Conservation (phyloP, 768 basidiomycete species). For the Suillus subluteus region DNA sequence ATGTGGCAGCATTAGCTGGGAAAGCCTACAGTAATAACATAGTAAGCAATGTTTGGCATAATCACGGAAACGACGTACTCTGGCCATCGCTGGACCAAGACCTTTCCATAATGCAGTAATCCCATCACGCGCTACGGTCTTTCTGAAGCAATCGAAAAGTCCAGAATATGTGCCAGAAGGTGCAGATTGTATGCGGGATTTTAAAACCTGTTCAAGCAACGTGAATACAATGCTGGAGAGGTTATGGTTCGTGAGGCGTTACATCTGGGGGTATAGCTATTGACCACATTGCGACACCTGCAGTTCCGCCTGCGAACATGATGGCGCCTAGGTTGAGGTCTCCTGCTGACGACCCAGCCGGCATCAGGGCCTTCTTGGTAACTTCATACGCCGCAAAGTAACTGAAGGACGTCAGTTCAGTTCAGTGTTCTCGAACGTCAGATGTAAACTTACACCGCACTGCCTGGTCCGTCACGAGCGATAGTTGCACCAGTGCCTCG, state of each 20-base stretch:
- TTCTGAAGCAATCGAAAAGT: conserved; percentile 87
- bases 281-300: conserved; percentile 98
- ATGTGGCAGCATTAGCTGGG: conserved; percentile 95
- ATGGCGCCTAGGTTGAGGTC: conserved; percentile 86
- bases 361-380: conserved; percentile 84
- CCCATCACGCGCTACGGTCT: conserved; percentile 91
- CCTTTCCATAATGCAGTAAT: conserved; percentile 92
- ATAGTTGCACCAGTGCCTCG: conserved; percentile 93
- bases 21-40: conserved; percentile 64
- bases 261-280: conserved; percentile 97
- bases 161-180: conserved; percentile 98
- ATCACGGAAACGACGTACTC: conserved; percentile 51
- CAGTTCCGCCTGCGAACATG: conserved; percentile 90
- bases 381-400: conserved; percentile 98
- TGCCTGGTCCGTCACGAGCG: conserved; percentile 93
- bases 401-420: conserved; percentile 41
- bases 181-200: conserved; percentile 94
- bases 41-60: neutral
- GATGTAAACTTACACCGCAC: conserved; percentile 76
- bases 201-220: conserved; percentile 71
- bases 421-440: conserved; percentile 12
- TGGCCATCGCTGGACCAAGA: conserved; percentile 95
- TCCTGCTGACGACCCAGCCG: conserved; percentile 75
- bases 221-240: neutral
- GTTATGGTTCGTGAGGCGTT: conserved; percentile 32